phyloP scores from a whole-genome alignment of 352 stramenopile genomes.

The Phytophthora macrochlamydospora region DNA sequence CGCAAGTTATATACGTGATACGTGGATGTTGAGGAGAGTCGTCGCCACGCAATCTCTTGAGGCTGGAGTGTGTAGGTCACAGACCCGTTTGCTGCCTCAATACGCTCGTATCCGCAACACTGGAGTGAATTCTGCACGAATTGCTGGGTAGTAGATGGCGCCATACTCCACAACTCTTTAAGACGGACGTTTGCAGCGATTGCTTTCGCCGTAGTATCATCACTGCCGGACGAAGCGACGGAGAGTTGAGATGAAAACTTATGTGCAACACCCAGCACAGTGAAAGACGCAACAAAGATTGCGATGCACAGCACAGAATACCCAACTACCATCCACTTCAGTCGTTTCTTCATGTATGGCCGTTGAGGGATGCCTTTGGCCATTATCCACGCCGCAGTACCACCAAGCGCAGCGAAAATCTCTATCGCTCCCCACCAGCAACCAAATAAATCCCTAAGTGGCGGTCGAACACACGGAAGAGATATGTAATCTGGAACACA shows the following conservation, averaged over 20 bases:
- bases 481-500: constrained; percentile 64
- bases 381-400: constrained; percentile 33
- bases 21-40: constrained; percentile 23
- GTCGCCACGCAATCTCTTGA: constrained; percentile 37
- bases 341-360: constrained; percentile 1
- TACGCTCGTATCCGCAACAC: constrained; percentile 53
- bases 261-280: constrained; percentile 40
- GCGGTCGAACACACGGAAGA: constrained; percentile 61
- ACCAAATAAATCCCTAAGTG: constrained; percentile 59
- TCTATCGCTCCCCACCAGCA: constrained; percentile 38
- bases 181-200: constrained; percentile 21
- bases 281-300: constrained; percentile 52
- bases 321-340: constrained; percentile 29
- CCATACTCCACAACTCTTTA: constrained; percentile 35
- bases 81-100: constrained; percentile 35
- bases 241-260: constrained; percentile 33
- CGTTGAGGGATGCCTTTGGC: constrained; percentile 6
- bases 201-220: not conserved
- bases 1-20: constrained; percentile 22
- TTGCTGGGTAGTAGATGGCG: constrained; percentile 37
- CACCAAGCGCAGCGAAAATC: constrained; percentile 38
- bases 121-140: constrained; percentile 57
- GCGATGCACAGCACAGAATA: constrained; percentile 41
- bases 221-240: not conserved
- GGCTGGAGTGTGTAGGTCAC: constrained; percentile 39